Base-by-base conservation (phyloP, 495 filamentous ascomycete genomes). In the Podospora pseudocomata region DNA sequence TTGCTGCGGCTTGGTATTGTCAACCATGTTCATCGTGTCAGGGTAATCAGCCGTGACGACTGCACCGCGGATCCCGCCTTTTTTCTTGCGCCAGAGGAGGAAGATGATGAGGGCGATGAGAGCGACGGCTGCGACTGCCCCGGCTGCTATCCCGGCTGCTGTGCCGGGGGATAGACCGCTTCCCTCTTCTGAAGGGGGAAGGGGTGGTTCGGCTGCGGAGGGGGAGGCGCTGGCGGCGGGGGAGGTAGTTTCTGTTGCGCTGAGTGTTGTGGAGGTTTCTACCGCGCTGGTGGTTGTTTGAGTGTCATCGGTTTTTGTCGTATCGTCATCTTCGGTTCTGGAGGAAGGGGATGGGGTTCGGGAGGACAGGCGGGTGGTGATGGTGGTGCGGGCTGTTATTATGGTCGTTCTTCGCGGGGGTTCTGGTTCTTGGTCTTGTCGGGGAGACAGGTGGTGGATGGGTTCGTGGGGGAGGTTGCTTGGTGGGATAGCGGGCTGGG, bases 111-210 rank as follows among this genome's bases (percentile, higher is more conserved):
- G 68, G 27, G 56, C 65, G 32, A 72, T 19, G 61, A 67, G 27
- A 7, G 65, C 65, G 0, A 68, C 53, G 15, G 44, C 32, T 0
- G 60, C 64, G 13, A 72, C 73, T 5, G 67, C 70, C 53, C 68
- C 73, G 18, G 71, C 70, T 0, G 70, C 65, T 58, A 75, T 68
- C 9, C 73, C 73, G 1, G 73, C 73, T 66, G 73, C 73, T 16
- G 70, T 65, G 20, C 73, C 73, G 3, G 70, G 27, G 16, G 68
- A 66, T 53, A 75, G 60, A 34, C 68, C 62, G 44, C 49, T n/a
- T 49, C 54, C 18, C 23, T 58, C n/a, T 18, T 27, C 49, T 18
- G 65, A 57, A 65, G 67, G 9, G 64, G 54, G 64, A 13, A 53
- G 23, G 60, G 64, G 28, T 62, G 54, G 3, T 34, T 49, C 26